Evolutionary conservation across 73 alveolate genomes (phyloP).

Genomic region (Durusdinium trenchii): DNA sequence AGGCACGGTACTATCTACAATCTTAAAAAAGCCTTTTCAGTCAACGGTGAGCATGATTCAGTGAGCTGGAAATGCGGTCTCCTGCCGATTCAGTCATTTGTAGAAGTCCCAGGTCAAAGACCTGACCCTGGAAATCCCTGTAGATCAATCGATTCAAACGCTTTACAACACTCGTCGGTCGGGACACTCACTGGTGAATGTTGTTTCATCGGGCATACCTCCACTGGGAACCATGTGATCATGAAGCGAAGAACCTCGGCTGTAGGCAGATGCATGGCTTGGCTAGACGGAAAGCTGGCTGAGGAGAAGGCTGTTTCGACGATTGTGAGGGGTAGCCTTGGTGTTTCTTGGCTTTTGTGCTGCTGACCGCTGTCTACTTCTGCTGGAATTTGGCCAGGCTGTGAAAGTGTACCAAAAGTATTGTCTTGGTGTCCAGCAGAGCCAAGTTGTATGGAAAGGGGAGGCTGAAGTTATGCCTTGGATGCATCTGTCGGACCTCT

Average conservation of each 20-base stretch:
- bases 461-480: slow-evolving; percentile 65
- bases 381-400: no score
- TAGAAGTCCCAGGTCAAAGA: not conserved
- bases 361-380: no score
- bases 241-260: slow-evolving; percentile 76
- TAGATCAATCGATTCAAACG: not conserved
- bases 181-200: not conserved
- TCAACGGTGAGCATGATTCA: not conserved
- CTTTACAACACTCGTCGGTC: not conserved
- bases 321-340: slow-evolving; percentile 60
- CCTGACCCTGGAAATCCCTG: not conserved
- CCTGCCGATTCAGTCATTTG: slow-evolving; percentile 22
- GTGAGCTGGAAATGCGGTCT: slow-evolving; percentile 57
- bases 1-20: not conserved
- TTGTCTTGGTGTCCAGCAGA: not conserved
- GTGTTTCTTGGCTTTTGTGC: not conserved
- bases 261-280: not conserved
- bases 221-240: slow-evolving; percentile 86
- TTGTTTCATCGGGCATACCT: not conserved
- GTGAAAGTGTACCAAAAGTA: not conserved
- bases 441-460: slow-evolving; percentile 71
- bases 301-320: slow-evolving; percentile 16
- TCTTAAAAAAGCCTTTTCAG: not conserved
- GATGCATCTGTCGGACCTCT: not conserved
- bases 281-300: not conserved